Base-by-base conservation (phyloP, 2,329 filamentous ascomycete genomes). In the Pseudocercospora macadamiae region DNA sequence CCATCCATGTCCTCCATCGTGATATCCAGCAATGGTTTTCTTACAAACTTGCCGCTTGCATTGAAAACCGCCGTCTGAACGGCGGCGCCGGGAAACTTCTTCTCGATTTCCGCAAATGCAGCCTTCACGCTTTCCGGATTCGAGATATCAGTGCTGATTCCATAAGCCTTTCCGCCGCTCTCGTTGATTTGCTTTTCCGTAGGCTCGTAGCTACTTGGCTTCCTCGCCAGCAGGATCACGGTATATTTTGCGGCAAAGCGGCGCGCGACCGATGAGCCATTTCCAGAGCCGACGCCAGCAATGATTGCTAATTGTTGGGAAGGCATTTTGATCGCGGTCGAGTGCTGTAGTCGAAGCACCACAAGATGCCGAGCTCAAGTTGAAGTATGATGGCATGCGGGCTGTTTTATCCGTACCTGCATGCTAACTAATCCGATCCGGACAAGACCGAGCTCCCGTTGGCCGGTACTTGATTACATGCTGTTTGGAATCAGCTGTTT, bases 181-280 rank as follows among this genome's bases (percentile, higher is more conserved):
- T 76, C 71, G 51, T 85, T 85, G 74, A 93, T 91, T 64, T 90
- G 87, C 2, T 80, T 71, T 6, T 89, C 86, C 2, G 90, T 79
- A n/a, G 80, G 75, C 57, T 83, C 79, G 73, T 86, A 90, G 72
- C 80, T 89, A 36, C 84, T 80, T 0, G 85, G 80, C 16, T 79
- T 84, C 44, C 89, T 86, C 8, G 89, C 84, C n/a, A 93, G 82
- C 1, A 92, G 79, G 1, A 89, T 86, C 1, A 92, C 86, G 0
- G 88, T 84, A 68, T 93, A 93, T 8, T 80, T 68, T 60, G 85
- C 70, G 26, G 82, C 82, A 65, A 87, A 87, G 59, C 78, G 81
- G 57, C 82, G 79, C 26, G 84, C 84, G 10, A 87, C 78, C 2
- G 82, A 79, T 14, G 84, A 83, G n/a, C 85, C 85, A 18, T 80